Percentiles rank a stretch among this genome's conserved stretches.
Evolutionary conservation across 768 basidiomycete species (phyloP).

Genomic region (Arthromyces matolae): DNA sequence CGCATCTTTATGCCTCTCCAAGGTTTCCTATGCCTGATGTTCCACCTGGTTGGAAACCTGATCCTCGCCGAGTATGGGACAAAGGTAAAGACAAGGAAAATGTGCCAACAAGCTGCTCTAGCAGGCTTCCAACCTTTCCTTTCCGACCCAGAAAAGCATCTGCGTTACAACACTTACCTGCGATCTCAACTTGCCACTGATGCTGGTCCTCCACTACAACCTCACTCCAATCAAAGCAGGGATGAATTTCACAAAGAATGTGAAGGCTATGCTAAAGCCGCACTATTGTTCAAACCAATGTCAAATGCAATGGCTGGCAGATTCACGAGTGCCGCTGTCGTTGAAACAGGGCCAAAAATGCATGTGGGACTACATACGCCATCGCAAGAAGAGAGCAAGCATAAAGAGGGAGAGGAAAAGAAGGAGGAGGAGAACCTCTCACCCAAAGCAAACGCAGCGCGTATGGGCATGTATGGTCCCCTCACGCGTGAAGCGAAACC

Average conservation of each 20-base stretch:
- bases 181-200: constrained; percentile 59
- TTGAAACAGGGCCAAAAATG: constrained; percentile 62
- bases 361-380: constrained; percentile 70
- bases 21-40: constrained; percentile 87
- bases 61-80: constrained; percentile 75
- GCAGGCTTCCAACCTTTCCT: constrained; percentile 89
- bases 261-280: constrained; percentile 82
- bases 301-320: constrained; percentile 89
- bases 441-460: constrained; percentile 79
- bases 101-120: constrained; percentile 61
- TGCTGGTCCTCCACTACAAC: constrained; percentile 47
- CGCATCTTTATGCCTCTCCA: constrained; percentile 3
- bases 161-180: constrained; percentile 82
- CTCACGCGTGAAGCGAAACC: constrained; percentile 71
- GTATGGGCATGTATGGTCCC: constrained; percentile 84
- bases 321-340: constrained; percentile 78
- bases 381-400: constrained; percentile 38
- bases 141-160: constrained; percentile 71
- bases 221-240: constrained; percentile 51
- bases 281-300: constrained; percentile 87
- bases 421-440: constrained; percentile 56
- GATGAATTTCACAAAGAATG: constrained; percentile 82
- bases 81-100: constrained; percentile 49
- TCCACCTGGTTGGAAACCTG: constrained; percentile 80
- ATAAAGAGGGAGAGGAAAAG: constrained; percentile 39